Evolutionary conservation across 2,329 filamentous ascomycete species (phyloP).

Genomic region (Colletotrichum abscissum): DNA sequence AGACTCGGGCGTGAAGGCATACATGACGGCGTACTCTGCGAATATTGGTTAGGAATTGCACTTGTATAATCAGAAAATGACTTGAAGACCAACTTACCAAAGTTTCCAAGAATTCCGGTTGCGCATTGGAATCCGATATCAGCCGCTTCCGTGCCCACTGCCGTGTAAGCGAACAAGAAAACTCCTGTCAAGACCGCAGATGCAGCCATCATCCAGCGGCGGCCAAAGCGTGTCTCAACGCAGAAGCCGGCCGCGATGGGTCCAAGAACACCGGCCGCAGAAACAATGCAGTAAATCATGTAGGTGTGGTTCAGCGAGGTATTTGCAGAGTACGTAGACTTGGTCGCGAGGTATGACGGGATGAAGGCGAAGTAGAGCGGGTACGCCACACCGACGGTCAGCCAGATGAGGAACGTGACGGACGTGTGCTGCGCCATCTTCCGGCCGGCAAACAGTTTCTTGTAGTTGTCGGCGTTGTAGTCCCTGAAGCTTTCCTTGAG

Average conservation of each 20-base stretch:
- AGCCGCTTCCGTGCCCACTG: constrained; percentile 49
- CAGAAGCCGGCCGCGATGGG: constrained; percentile 53
- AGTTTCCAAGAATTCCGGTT: constrained; percentile 58
- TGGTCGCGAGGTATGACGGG: constrained; percentile 55
- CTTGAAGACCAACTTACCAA: constrained; percentile 42
- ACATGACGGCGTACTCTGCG: constrained; percentile 46
- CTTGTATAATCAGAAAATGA: no score
- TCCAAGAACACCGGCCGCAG: constrained; percentile 51
- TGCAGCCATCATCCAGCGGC: constrained; percentile 56
- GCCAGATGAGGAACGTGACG: constrained; percentile 54
- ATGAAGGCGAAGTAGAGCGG: constrained; percentile 60
- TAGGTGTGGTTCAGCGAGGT: constrained; percentile 45
- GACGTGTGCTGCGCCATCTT: constrained; percentile 48
- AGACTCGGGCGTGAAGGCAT: constrained; percentile 65
- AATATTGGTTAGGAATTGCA: constrained; percentile 14
- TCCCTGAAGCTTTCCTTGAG: constrained; percentile 37
- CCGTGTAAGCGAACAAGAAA: constrained; percentile 59
- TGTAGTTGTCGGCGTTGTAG: constrained; percentile 42
- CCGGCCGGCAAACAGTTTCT: constrained; percentile 43
- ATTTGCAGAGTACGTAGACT: constrained; percentile 42
- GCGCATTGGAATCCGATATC: constrained; percentile 53
- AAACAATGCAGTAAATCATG: constrained; percentile 50
- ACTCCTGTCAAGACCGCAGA: constrained; percentile 56
- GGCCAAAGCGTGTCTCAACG: constrained; percentile 54
- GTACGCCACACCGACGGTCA: constrained; percentile 58